Evolutionary conservation across 768 basidiomycete species (phyloP).

Genomic region (Trichaptum fuscoviolaceum): DNA sequence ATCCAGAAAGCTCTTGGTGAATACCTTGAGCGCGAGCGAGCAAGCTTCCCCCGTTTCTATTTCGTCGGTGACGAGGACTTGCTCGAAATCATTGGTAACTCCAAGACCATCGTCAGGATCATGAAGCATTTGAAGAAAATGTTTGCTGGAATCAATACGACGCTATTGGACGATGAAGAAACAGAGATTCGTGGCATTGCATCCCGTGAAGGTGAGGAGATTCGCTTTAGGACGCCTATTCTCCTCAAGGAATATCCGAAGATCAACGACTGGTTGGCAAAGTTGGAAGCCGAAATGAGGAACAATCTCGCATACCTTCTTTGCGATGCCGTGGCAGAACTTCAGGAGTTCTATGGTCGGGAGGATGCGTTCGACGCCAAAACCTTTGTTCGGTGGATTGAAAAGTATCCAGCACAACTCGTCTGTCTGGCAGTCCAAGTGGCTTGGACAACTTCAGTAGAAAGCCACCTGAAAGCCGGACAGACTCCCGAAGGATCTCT

Average conservation of each 20-base stretch:
- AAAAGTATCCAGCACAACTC: slow-evolving; percentile 91
- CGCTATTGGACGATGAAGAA: slow-evolving; percentile 81
- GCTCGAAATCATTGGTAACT: slow-evolving; percentile 98
- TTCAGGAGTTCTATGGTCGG: slow-evolving; percentile 75
- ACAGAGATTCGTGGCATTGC: slow-evolving; percentile 91
- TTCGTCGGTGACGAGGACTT: slow-evolving; percentile 99
- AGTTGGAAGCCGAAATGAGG: slow-evolving; percentile 90
- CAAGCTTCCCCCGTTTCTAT: slow-evolving; percentile 98
- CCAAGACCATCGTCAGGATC: slow-evolving; percentile 95
- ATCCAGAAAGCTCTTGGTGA: slow-evolving; percentile 99
- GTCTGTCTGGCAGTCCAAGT: slow-evolving; percentile 95
- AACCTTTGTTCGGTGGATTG: slow-evolving; percentile 84
- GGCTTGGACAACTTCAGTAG: slow-evolving; percentile 87
- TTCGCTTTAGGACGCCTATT: slow-evolving; percentile 78
- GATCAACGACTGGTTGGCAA: slow-evolving; percentile 98
- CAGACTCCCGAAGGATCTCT: slow-evolving; percentile 60
- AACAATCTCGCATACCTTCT: slow-evolving; percentile 80
- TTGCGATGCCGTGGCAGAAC: slow-evolving; percentile 71
- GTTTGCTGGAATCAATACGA: slow-evolving; percentile 95
- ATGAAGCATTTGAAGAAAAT: slow-evolving; percentile 99
- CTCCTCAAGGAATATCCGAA: slow-evolving; percentile 89
- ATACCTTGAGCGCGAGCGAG: slow-evolving; percentile 95
- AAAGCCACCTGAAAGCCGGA: slow-evolving; percentile 54
- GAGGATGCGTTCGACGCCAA: slow-evolving; percentile 54
- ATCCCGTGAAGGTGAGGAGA: slow-evolving; percentile 93